Base-by-base conservation (phyloP, 2,329 filamentous ascomycete species). In the Cordyceps cateniannulata region DNA sequence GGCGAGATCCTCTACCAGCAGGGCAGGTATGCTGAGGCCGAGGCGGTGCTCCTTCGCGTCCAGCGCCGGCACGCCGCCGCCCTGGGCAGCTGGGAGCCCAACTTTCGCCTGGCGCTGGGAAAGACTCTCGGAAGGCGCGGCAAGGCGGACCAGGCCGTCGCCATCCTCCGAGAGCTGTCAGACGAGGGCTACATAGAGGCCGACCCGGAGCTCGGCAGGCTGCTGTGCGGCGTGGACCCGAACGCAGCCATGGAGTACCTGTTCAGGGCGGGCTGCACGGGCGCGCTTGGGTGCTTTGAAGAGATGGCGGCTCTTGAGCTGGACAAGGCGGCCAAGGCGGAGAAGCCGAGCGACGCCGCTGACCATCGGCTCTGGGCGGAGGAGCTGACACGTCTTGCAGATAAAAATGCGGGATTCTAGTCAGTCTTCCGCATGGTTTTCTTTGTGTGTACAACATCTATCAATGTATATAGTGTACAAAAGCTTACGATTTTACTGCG, bases 321-420 rank as follows among this genome's bases (percentile, higher is more conserved):
- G 51, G 66, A 69, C 45, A 65, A 56, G 18, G 66, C 65, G 49
- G 55, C 62, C 4, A 58, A 63, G 10, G 59, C 67, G 25, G 59
- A 60, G 9, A 59, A 62, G 40, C 54, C 60, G 22, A 61, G 53
- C 40, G 49, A 59, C 5, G 65, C 55, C 40, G 65, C 64, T 35
- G 65, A 72, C 2, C 62, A 65, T 16, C 53, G 63, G 22, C 65
- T 64, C 6, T 75, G 71, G 73, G 72, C 70, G 12, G 63, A 68
- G 65, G 72, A 75, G 63, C 74, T 72, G 69, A 66, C 70, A n/a
- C 68, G 67, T 20, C 59, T 75, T 44, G 71, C 68, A 3, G 66
- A 73, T 52, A 44, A 52, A 3, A 64, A 60, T 12, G 65, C 52
- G 14, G 63, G 63, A 50, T 65, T 66, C 47, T 74, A 55, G 63